These are phyloP conservation scores for Saprolegnia diclina DNA, from an alignment of 352 stramenopile genomes.

Conservation along the genomic window DNA sequence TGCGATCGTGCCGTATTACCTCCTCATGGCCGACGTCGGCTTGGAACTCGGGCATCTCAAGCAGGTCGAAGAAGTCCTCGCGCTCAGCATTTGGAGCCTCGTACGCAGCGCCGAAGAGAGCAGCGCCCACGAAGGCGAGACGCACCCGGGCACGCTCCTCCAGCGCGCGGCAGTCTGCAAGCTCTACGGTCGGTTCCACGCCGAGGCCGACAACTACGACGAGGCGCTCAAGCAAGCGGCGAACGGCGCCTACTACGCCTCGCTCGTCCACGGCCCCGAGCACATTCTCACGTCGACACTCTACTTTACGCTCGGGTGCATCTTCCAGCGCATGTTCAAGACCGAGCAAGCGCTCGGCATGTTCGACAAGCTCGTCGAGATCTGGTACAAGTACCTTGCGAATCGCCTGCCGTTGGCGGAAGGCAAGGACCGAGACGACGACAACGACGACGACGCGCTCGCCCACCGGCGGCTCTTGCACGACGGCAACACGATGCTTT, in stretches of 20 bases:
- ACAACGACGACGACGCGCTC: background rate
- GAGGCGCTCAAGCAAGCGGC: conserved; percentile 56
- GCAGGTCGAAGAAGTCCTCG: conserved; percentile 56
- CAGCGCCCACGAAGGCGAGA: conserved; percentile 14
- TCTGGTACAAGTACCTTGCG: conserved; percentile 44
- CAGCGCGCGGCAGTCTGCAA: conserved; percentile 21
- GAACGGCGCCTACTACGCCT: conserved; percentile 65
- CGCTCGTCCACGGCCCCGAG: conserved; percentile 60
- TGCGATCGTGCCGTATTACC: conserved; percentile 55
- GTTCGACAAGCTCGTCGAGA: conserved; percentile 76
- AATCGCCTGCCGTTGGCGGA: background rate
- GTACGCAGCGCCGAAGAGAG: conserved; percentile 46
- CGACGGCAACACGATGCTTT: conserved; percentile 52
- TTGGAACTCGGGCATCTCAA: conserved; percentile 56
- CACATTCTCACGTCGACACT: conserved; percentile 68
- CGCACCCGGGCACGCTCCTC: background rate
- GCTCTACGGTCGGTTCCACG: conserved; percentile 17
- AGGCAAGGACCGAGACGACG: background rate
- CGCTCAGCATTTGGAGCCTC: conserved; percentile 64
- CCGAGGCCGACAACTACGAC: conserved; percentile 24
- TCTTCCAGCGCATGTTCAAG: conserved; percentile 49
- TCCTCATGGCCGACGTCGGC: conserved; percentile 56
- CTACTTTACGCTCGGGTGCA: conserved; percentile 64
- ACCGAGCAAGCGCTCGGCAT: conserved; percentile 53
- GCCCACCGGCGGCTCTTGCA: conserved; percentile 20